Base-by-base conservation (phyloP, 352 stramenopile genomes). In the Phytophthora capsici region DNA sequence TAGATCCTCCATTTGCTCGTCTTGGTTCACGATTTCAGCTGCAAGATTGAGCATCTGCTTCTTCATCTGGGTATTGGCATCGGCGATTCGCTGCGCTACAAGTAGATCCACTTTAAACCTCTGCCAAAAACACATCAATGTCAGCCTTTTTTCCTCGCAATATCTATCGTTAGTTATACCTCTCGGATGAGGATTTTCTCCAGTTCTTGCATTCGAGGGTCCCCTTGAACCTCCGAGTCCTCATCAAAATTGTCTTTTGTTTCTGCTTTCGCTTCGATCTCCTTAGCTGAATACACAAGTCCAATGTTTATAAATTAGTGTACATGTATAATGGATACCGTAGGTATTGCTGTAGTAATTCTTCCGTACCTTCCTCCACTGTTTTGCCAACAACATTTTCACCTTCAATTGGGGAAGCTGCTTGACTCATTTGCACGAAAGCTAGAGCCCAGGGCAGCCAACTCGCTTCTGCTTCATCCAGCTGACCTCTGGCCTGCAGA, bases 81-180 rank as follows among this genome's bases (percentile, higher is more conserved):
- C 80, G 0, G 85, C 78, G 32, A 89, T 82, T 10, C 85, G 77
- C 43, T 94, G 85, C 0, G 85, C 82, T 8, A 94, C 80, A 8
- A 94, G 63, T 6, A 94, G 43, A 57, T 94, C 85, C 12, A 94
- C 85, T 54, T 91, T 91, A 13, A 92, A 74, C 6, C 84, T 71
- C 85, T 94, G 14, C 8, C 2, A 34, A 41, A 7, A 19, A 17
- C 16, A 36, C n/a, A 26, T 22, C 1, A 19, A 10, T 37, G 14
- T n/a, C n/a, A n/a, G n/a, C n/a, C n/a, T n/a, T n/a, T n/a, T n/a
- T n/a, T n/a, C n/a, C n/a, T n/a, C n/a, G n/a, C 26, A 16, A 37
- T 6, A 47, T n/a, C 13, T 14, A 28, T 13, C 17, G 19, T 28
- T 22, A 53, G 25, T 25, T 34, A 14, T 50, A 90, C 85, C 72